Conservation (phyloP, 768 basidiomycete species). For the Daedaleopsis nitida region DNA sequence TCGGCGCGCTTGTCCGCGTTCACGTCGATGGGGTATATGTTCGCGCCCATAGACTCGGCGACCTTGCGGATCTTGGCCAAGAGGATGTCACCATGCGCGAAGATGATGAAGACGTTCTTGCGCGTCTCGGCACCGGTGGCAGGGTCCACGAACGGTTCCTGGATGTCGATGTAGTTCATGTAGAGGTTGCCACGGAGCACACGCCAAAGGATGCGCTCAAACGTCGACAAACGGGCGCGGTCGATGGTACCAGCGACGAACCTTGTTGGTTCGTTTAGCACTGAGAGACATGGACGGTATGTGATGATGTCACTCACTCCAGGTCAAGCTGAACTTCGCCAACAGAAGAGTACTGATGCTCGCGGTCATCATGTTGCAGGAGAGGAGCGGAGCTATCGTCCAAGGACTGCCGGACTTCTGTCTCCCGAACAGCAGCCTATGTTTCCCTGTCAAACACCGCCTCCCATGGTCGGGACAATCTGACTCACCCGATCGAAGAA, state of each 20-base stretch:
- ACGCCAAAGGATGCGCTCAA: constrained; percentile 98
- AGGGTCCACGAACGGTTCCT: constrained; percentile 89
- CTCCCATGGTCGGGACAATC: not conserved
- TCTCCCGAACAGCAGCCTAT: constrained; percentile 79
- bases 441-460: not conserved
- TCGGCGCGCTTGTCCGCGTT: constrained; percentile 92
- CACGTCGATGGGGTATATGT: constrained; percentile 93
- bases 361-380: constrained; percentile 88
- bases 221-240: constrained; percentile 85
- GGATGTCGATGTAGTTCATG: constrained; percentile 98
- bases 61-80: constrained; percentile 97
- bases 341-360: constrained; percentile 54
- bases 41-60: constrained; percentile 98
- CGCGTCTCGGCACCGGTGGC: constrained; percentile 79
- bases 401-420: constrained; percentile 83
- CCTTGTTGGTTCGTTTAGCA: constrained; percentile 38
- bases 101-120: constrained; percentile 99
- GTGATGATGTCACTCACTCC: constrained; percentile 56
- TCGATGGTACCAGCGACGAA: constrained; percentile 98
- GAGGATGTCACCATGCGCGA: constrained; percentile 91
- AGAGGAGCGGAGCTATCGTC: constrained; percentile 92
- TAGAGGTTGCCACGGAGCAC: constrained; percentile 96
- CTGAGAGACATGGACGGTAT: not conserved
- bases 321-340: constrained; percentile 73
- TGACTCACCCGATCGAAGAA: constrained; percentile 84